Base-by-base conservation (phyloP, 2,329 filamentous ascomycete species). In the Cladosporium cucumerinum region DNA sequence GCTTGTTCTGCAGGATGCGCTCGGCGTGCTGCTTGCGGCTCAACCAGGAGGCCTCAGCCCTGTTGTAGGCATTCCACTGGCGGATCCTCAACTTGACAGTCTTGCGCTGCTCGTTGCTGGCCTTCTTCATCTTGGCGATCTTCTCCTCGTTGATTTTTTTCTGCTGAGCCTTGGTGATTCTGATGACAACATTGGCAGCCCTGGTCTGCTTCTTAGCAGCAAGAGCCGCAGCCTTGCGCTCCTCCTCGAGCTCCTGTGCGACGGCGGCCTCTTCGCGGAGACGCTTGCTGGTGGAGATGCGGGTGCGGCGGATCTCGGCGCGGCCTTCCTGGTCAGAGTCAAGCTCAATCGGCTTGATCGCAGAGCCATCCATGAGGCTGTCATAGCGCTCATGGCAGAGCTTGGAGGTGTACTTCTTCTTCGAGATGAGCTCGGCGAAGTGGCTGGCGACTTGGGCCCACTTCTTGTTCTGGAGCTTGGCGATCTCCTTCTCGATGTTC, bases 371-470 rank as follows among this genome's bases (percentile, higher is more conserved):
- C 23, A 76, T 68, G 18, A 82, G 70, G 16, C 73, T 74, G 34
- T 76, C 71, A 66, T 76, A 81, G 30, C 82, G 80, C 63, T 80
- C 73, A 23, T 76, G 72, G 71, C 81, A 83, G 25, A 82, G 81
- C 11, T 78, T 78, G 25, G 76, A 76, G 21, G 80, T 64, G 62
- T 64, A 64, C 54, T 58, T 64, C 63, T 69, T 70, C 64, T 70
- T 68, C 2, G 59, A 36, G 14, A 71, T 65, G 46, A 77, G 76
- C 54, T 79, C 78, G 70, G 82, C 78, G 46, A 79, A 72, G 28
- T 78, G 75, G 48, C 63, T 52, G 43, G 74, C 70, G 52, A 77
- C 61, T 5, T 73, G 70, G 46, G 67, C 66, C 77, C 81, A 85
- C 67, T 79, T 80, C 72, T 75, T 78, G n/a, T 77, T 72, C 57